These are phyloP conservation scores for Fusarium torreyae DNA, from an alignment of 2,329 filamentous ascomycete genomes.

Conservation along the genomic window DNA sequence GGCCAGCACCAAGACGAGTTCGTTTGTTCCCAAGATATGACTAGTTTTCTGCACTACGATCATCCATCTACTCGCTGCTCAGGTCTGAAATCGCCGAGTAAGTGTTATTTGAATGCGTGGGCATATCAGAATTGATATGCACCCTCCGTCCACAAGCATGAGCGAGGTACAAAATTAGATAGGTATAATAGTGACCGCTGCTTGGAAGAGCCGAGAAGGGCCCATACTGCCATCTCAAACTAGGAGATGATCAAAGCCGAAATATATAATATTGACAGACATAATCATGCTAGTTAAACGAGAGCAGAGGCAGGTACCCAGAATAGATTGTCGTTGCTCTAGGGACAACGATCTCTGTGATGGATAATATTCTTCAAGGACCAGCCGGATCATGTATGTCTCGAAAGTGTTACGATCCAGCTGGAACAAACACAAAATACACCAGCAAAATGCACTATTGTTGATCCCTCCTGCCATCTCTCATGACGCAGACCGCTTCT, in stretches of 20 bases:
- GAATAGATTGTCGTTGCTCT: slow-evolving; percentile 13
- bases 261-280: neutral
- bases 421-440: slow-evolving; percentile 7
- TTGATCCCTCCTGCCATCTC: neutral
- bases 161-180: neutral
- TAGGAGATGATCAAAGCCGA: neutral
- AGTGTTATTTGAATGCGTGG: neutral
- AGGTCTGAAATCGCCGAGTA: neutral
- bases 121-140: neutral
- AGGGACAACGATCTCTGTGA: slow-evolving; percentile 12
- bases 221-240: neutral
- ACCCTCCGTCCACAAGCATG: neutral
- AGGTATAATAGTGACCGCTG: neutral
- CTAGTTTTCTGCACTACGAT: neutral
- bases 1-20: neutral
- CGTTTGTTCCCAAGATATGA: neutral
- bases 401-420: slow-evolving; percentile 27
- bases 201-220: neutral
- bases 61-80: neutral
- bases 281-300: slow-evolving; percentile 1
- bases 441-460: slow-evolving; percentile 10
- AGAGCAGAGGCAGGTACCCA: slow-evolving; percentile 3
- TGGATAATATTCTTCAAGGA: slow-evolving; percentile 18
- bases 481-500: slow-evolving; percentile 14
- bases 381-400: slow-evolving; percentile 23